These are phyloP conservation scores for Phtheirospermum japonicum DNA, from an alignment of 257 asterid species.

Conservation along the genomic window DNA sequence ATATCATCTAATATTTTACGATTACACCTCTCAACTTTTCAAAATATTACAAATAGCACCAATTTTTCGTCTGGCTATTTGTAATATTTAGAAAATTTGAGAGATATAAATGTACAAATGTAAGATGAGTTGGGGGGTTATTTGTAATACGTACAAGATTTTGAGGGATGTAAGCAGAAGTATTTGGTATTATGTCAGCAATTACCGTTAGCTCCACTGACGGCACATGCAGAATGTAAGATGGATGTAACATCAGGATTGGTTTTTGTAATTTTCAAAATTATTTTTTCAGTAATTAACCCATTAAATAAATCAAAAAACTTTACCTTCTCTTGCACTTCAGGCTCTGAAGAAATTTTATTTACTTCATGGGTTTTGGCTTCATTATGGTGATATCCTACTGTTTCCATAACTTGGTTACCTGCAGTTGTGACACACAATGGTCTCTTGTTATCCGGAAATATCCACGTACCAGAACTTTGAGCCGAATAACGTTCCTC, in stretches of 20 bases:
- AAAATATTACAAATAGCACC: background rate
- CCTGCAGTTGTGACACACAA: constrained; percentile 76
- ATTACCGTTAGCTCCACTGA: too few relatives aligned
- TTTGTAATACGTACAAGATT: too few relatives aligned
- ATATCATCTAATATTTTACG: too few relatives aligned
- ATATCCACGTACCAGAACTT: constrained; percentile 62
- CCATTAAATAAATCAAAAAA: background rate
- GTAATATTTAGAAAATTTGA: too few relatives aligned
- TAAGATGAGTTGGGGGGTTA: too few relatives aligned
- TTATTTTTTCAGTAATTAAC: background rate
- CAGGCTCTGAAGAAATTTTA: constrained; percentile 30
- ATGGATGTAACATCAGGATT: too few relatives aligned
- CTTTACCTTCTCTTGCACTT: constrained; percentile 38
- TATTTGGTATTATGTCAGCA: too few relatives aligned
- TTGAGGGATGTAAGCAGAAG: too few relatives aligned
- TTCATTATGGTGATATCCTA: constrained; percentile 33
- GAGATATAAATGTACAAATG: too few relatives aligned
- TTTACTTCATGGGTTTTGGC: constrained; percentile 33
- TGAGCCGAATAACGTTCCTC: constrained; percentile 45
- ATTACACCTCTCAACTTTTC: too few relatives aligned
- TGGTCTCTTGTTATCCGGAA: constrained; percentile 51
- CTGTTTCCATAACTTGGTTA: constrained; percentile 31
- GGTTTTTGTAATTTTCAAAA: background rate
- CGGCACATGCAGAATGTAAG: too few relatives aligned
- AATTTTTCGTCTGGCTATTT: background rate